Evolutionary conservation across 495 filamentous ascomycete species (phyloP), one percentile per base, ranked within the genome.

Genomic region (Aspergillus sparsus): DNA sequence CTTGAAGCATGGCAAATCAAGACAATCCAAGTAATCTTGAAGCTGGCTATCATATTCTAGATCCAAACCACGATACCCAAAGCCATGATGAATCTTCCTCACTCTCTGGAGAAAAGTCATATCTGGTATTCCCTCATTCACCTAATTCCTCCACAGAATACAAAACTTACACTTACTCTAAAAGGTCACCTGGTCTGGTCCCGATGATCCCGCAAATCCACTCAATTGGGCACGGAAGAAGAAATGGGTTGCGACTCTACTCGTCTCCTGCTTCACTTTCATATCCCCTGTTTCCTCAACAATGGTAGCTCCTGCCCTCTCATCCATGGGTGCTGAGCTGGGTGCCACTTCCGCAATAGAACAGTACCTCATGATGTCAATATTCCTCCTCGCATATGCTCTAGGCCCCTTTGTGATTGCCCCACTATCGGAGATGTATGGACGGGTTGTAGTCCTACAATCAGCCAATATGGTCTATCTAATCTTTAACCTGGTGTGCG

Each of bases 401-500:
- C 15, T 60, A 13, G 62, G 62, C 5, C 62, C 62, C 16, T 51
- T 64, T 2, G 34, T 64, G 15, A 16, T 57, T 10, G 46, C 53
- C 5, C 62, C 62, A 0, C 32, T 64, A 13, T 64, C 62, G 2
- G 62, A 64, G 49, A 57, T 61, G 39, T 57, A 57, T 31, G 62
- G 62, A 2, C 31, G 62, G 6, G 45, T 57, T 6, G 47, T 49
- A 11, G 39, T 58, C 0, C 34, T 61, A 6, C 62, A 61, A 32
- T 50, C 47, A 1, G 47, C 46, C 0, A 64, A 61, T 34, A 39
- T 61, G 45, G 5, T 64, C 2, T 64, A 61, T 65, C 62, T 87
- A 0, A 60, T 80, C 37, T 89, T 83, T 70, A 87, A 82, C 51
- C 45, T 83, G 2, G 80, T 67, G 7, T 86, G 82, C 62, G 85